These are phyloP conservation scores for Camelina hispida DNA, from an alignment of 345 rosid species.

Conservation along the genomic window DNA sequence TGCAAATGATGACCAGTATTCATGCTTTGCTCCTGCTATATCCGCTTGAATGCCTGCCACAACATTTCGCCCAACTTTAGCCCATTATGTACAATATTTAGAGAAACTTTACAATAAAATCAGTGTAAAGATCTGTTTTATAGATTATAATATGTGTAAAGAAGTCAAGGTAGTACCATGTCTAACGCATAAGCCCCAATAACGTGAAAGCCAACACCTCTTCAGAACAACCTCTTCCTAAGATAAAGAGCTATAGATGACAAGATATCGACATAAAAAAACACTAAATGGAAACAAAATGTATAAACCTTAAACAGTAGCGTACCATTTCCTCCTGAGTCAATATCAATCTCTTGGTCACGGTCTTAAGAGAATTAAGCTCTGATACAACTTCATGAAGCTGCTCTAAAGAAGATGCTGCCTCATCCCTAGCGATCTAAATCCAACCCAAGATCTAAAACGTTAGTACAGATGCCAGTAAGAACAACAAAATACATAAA, in stretches of 20 bases:
- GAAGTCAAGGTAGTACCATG: slow-evolving; percentile 57
- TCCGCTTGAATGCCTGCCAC: slow-evolving; percentile 76
- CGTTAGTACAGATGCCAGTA: slow-evolving; percentile 15
- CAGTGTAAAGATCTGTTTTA: slow-evolving; percentile 6
- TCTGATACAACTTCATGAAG: slow-evolving; percentile 70
- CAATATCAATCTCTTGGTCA: slow-evolving; percentile 75
- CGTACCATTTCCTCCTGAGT: slow-evolving; percentile 93
- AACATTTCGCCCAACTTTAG: slow-evolving; percentile 14
- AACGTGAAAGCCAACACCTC: slow-evolving; percentile 99
- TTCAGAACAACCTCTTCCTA: slow-evolving; percentile 97
- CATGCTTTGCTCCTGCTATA: slow-evolving; percentile 68
- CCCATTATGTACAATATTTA: slow-evolving; percentile 11
- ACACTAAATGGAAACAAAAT: slow-evolving; percentile 21
- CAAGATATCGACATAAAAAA: slow-evolving; percentile 42
- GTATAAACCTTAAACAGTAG: slow-evolving; percentile 26
- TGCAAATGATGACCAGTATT: slow-evolving; percentile 92
- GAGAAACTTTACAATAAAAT: slow-evolving; percentile 1
- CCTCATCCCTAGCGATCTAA: slow-evolving; percentile 77
- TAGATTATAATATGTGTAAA: not conserved
- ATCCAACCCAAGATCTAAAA: slow-evolving; percentile 28
- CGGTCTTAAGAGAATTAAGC: slow-evolving; percentile 58
- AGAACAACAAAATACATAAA: slow-evolving; percentile 30
- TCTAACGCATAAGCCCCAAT: slow-evolving; percentile 83
- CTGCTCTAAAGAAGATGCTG: slow-evolving; percentile 67
- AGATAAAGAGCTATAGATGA: slow-evolving; percentile 51